phyloP scores from a whole-genome alignment of 495 filamentous ascomycete species.

The Penicillium bovifimosum region DNA sequence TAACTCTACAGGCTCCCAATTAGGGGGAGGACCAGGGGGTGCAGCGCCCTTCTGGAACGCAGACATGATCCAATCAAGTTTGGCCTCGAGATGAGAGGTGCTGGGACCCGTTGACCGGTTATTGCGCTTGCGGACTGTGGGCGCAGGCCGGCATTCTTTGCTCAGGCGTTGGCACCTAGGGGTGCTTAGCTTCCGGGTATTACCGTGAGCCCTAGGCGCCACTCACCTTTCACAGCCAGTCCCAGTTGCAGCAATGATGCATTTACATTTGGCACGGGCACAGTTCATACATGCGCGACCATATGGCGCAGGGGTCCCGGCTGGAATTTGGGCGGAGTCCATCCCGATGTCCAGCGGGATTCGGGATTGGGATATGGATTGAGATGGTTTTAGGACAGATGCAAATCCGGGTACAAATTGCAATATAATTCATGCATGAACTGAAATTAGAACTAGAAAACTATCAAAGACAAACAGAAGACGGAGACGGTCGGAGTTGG shows the following conservation, averaged over 20 bases:
- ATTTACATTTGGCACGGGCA: conserved; percentile 52
- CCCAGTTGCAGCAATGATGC: conserved; percentile 35
- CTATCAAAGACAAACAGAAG: no score
- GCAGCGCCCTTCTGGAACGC: conserved; percentile 28
- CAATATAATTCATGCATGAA: not conserved
- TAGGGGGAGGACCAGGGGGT: conserved; percentile 6
- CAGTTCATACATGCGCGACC: conserved; percentile 53
- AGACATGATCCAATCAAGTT: conserved; percentile 47
- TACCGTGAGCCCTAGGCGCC: not conserved
- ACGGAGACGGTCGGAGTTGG: no score
- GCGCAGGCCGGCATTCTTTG: conserved; percentile 38
- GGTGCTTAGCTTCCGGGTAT: not conserved
- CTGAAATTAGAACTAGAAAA: no score
- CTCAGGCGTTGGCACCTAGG: conserved; percentile 45
- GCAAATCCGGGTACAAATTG: not conserved
- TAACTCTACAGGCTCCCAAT: conserved; percentile 14
- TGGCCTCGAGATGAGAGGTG: conserved; percentile 44
- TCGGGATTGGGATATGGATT: conserved; percentile 8
- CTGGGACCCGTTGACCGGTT: conserved; percentile 22
- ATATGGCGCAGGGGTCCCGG: conserved; percentile 27
- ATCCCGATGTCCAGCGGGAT: conserved; percentile 18
- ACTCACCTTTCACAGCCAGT: conserved; percentile 45
- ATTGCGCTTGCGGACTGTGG: conserved; percentile 31
- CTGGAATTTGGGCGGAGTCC: conserved; percentile 9
- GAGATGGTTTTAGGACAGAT: not conserved